Base-by-base conservation (phyloP, 2,329 filamentous ascomycete genomes). In the Trichoderma koningiopsis region DNA sequence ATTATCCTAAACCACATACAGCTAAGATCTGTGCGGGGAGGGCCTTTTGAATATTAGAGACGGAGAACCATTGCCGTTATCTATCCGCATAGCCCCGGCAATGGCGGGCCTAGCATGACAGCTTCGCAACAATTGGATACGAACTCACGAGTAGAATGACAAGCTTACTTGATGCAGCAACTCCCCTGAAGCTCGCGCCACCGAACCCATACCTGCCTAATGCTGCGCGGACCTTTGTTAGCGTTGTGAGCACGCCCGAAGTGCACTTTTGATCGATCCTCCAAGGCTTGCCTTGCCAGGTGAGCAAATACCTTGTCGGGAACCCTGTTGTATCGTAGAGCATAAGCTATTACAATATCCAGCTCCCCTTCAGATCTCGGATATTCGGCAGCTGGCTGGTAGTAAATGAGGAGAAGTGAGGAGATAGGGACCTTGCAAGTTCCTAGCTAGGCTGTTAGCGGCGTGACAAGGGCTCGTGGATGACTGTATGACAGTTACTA, bases 141-240 rank as follows among this genome's bases (percentile, higher is more conserved):
- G 37, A 19, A 55, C 24, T 40, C 40, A 33, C 56, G 62, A 58
- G 49, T 53, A 53, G 53, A 27, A 37, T 43, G 31, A 57, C 16
- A 65, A 57, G 52, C 63, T 66, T 66, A 66, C 63, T 47, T 31
- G n/a, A 58, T 56, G 27, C 35, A 66, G 63, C 55, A 66, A 33
- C 33, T 43, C 62, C 49, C 35, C 52, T 56, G 19, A 29, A 64
- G 62, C 49, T 33, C 37, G 40, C 29, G 55, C 37, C 49, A 49
- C 27, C 22, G 10, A 22, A 31, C 27, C 27, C n/a, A 58, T 24
- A 66, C 63, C 63, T 66, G 63, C 63, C 63, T 66, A 66, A 58
- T 49, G 37, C 53, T 58, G 53, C 8, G 24, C 40, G 63, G 37
- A 58, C 53, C 63, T 66, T 66, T 66, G 63, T 49, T 66, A 66